Base-by-base conservation (phyloP, 2,329 filamentous ascomycete species). In the Arthrobotrys sinensis region DNA sequence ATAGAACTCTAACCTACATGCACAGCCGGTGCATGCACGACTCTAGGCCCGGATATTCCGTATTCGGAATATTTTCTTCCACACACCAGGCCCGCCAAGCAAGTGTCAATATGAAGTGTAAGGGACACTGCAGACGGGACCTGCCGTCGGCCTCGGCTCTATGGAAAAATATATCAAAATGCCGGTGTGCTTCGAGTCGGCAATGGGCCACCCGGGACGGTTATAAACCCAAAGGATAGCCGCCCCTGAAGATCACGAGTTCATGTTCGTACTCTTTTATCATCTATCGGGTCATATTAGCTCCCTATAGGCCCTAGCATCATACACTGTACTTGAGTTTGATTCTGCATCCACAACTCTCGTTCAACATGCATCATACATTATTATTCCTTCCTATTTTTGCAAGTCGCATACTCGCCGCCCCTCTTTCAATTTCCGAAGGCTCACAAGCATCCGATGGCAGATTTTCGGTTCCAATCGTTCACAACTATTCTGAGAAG, bases 391-490 rank as follows among this genome's bases (percentile, higher is more conserved):
- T 24, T 24, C 1, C 21, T 60, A 4, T 43, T 28, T 66, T 43
- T 16, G 40, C 69, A 60, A 60, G 8, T 14, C 12, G 16, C 12
- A 24, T 52, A 19, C 16, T 66, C 4, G 60, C 60, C 14, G 40
- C 52, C 19, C 69, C 60, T 24, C 16, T 55, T 16, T 32, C 32
- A 8, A 1, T 28, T 21, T 2, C 40, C 14, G 24, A 14, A 34
- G 5, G 4, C 4, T 32, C 36, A 38, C 32, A 66, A 28, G 19
- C 16, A 16, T 14, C 3, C n/a, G 28, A 55, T 32, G 60, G 16
- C 21, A 24, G 38, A 4, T 73, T 73, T 12, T 43, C 60, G 21
- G 40, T 73, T 24, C 69, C 69, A 1, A 32, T 73, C 21, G 8
- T 60, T 40, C 38, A 60, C 36, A 66, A 21, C 2, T 8, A 8